Evolutionary conservation across 202 grass and related monocot species (phyloP).

Genomic region (Zoysia matrella): DNA sequence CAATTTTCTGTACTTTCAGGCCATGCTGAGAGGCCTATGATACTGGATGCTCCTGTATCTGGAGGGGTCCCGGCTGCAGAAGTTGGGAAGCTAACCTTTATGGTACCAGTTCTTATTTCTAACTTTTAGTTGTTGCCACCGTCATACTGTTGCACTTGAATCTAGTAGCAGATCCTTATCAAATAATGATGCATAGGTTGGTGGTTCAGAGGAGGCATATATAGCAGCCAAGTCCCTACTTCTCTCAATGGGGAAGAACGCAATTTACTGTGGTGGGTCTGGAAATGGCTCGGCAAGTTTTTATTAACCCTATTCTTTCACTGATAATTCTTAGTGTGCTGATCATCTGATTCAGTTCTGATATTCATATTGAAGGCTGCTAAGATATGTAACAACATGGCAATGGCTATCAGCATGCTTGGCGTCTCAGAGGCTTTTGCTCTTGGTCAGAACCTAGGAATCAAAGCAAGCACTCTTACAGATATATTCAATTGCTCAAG

Average conservation of each 20-base stretch:
- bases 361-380: conserved; percentile 66
- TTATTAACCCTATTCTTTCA: conserved; percentile 21
- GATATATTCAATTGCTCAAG: conserved; percentile 97
- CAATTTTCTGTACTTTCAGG: conserved; percentile 49
- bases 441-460: conserved; percentile 91
- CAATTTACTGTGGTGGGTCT: conserved; percentile 83
- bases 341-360: conserved; percentile 13
- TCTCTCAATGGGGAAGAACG: conserved; percentile 76
- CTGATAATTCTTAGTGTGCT: not conserved
- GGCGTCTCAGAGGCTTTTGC: conserved; percentile 89
- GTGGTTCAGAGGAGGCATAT: conserved; percentile 85
- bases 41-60: conserved; percentile 92
- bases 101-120: conserved; percentile 57
- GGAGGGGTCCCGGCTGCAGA: conserved; percentile 97
- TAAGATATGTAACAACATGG: conserved; percentile 98
- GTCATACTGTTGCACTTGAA: not conserved
- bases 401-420: conserved; percentile 93
- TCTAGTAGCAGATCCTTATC: too few species aligned
- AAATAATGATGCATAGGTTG: conserved; percentile 64
- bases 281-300: conserved; percentile 88
- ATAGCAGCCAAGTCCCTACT: conserved; percentile 84
- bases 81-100: conserved; percentile 86
- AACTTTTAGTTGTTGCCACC: not conserved
- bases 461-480: conserved; percentile 74
- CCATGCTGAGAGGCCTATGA: conserved; percentile 62